A percentile compares a stretch with the other conserved stretches of the same genome.
phyloP scores from a whole-genome alignment of 768 basidiomycete genomes.

The Pleurotus giganteus region DNA sequence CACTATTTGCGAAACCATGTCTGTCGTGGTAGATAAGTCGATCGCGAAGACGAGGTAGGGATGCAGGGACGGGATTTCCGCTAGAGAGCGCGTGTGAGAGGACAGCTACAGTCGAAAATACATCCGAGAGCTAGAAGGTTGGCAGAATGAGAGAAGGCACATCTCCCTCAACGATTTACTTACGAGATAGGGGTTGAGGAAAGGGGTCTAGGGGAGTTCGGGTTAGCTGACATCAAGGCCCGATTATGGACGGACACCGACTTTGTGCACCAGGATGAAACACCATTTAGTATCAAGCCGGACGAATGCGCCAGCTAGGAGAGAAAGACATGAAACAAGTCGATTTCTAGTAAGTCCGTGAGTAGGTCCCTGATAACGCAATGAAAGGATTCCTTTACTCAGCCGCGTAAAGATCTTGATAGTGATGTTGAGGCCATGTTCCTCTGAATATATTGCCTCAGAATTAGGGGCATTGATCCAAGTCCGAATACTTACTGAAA shows the following conservation, averaged over 20 bases:
- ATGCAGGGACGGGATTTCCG: slow-evolving; percentile 34
- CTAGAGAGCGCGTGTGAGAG: slow-evolving; percentile 34
- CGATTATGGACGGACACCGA: slow-evolving; percentile 15
- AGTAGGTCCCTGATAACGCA: not conserved
- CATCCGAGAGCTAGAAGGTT: slow-evolving; percentile 34
- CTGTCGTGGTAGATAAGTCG: slow-evolving; percentile 42
- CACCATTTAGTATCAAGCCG: slow-evolving; percentile 43
- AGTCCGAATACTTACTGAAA: slow-evolving; percentile 29
- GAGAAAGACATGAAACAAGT: slow-evolving; percentile 29
- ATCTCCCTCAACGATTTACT: slow-evolving; percentile 15
- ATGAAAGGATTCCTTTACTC: slow-evolving; percentile 24
- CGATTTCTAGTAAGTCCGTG: slow-evolving; percentile 20
- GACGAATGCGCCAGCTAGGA: slow-evolving; percentile 37
- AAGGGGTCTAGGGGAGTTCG: slow-evolving; percentile 32
- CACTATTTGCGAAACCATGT: slow-evolving; percentile 17
- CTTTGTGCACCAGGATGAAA: slow-evolving; percentile 39
- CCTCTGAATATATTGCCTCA: slow-evolving; percentile 26
- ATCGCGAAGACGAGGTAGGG: slow-evolving; percentile 38
- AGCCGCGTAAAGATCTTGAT: slow-evolving; percentile 27
- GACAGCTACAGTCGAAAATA: slow-evolving; percentile 40
- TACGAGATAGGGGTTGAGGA: slow-evolving; percentile 44
- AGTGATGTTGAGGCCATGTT: slow-evolving; percentile 39
- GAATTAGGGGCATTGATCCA: not conserved
- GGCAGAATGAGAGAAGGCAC: not conserved
- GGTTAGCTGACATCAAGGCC: not conserved